Base-by-base conservation (phyloP, 2,329 filamentous ascomycete genomes). In the Xylaria sp. region DNA sequence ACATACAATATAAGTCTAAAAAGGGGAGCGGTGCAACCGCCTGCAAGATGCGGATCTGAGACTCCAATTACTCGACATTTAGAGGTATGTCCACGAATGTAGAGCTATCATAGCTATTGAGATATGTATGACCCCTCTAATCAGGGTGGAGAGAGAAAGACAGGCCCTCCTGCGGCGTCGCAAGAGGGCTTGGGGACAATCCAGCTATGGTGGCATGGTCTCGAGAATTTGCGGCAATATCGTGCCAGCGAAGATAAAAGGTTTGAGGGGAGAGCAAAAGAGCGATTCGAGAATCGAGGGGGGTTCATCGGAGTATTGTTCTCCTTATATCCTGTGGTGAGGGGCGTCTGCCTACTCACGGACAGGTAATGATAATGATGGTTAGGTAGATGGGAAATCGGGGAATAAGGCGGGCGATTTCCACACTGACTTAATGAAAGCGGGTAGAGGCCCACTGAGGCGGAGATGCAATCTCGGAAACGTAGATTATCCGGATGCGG, bases 191-290 rank as follows among this genome's bases (percentile, higher is more conserved):
- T 42, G 50, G 15, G 27, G 13, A 17, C n/a, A 29, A 51, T 17
- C 33, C n/a, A 47, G 42, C 56, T 61, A 60, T 45, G 57, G 55
- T 38, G 49, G 50, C 65, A 67, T 64, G 27, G 45, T 50, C 45
- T 47, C 20, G 15, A 20, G 53, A 38, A 20, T 20, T 15, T 11
- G 11, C 33, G 15, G 33, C 31, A 22, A 53, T 31, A 44, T 36
- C 25, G 5, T 20, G 51, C 39, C 20, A 22, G 22, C 44, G 20
- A 36, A 17, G 44, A 55, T 47, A 9, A 22, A 29, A 13, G 53
- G 11, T 17, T 25, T 7, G 3, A 27, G 25, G n/a, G 20, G 6
- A 5, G 5, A 20, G 11, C 5, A 36, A 5, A 31, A 4, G 39
- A 11, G 11, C 1, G 31, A 45, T 1, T 5, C n/a, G 11, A 2